Percentiles rank a stretch among this genome's conserved stretches.
These are phyloP conservation scores for Colletotrichum eremochloae DNA, from an alignment of 2,329 filamentous ascomycete species.

Conservation along the genomic window DNA sequence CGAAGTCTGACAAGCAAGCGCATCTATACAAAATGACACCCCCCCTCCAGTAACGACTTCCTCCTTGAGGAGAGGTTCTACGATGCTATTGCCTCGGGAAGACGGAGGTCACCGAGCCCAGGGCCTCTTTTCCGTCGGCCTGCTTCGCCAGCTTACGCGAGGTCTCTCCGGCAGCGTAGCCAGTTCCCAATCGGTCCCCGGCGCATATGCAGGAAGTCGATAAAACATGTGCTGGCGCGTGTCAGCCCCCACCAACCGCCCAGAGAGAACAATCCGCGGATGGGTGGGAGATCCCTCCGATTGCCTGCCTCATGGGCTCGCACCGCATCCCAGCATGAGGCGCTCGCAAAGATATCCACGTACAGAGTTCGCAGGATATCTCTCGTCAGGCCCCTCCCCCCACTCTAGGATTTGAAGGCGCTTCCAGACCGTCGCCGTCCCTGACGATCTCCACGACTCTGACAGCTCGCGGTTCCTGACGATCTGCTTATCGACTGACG, in stretches of 20 bases:
- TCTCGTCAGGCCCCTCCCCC: not conserved
- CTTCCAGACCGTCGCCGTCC: constrained; percentile 7
- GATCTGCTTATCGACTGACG: constrained; percentile 5
- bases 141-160: constrained; percentile 3
- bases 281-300: not conserved
- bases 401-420: not conserved
- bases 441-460: constrained; percentile 10
- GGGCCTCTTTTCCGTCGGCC: not conserved
- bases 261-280: not conserved
- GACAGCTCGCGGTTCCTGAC: constrained; percentile 8
- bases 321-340: not conserved
- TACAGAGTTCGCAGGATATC: not conserved
- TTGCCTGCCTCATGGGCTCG: not conserved
- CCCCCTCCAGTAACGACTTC: not conserved
- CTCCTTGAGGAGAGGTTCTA: not conserved
- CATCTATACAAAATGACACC: not conserved
- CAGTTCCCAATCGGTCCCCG: not conserved
- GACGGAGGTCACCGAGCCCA: constrained; percentile 12
- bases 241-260: constrained; percentile 1
- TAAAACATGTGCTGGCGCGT: constrained; percentile 17
- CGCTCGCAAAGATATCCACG: not conserved
- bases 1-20: constrained; percentile 18
- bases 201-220: constrained; percentile 21
- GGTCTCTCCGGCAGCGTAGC: not conserved
- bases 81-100: constrained; percentile 3